Percentiles rank a stretch among this genome's conserved stretches.
These are phyloP conservation scores for Cladophialophora immunda DNA, from an alignment of 2,329 filamentous ascomycete genomes.

Conservation along the genomic window DNA sequence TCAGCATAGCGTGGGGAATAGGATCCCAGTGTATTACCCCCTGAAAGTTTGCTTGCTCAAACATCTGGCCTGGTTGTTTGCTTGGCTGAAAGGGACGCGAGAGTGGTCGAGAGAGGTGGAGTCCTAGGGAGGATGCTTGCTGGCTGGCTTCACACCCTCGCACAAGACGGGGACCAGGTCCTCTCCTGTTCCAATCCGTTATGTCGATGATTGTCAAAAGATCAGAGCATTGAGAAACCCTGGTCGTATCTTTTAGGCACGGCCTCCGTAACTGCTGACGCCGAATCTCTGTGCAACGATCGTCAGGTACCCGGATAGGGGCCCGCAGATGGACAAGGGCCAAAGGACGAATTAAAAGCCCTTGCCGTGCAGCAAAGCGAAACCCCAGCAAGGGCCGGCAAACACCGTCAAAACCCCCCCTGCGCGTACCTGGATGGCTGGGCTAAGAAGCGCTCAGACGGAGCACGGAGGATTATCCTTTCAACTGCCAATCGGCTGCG, in stretches of 20 bases:
- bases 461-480: not conserved
- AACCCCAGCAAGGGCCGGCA: not conserved
- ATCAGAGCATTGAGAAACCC: not conserved
- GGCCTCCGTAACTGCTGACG: not conserved
- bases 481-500: not conserved
- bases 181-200: not conserved
- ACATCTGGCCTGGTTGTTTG: not conserved
- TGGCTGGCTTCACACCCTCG: no score
- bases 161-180: not conserved
- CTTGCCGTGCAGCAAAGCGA: not conserved
- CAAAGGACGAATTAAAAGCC: not conserved
- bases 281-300: not conserved
- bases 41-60: not conserved
- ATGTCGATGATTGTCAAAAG: not conserved
- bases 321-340: not conserved
- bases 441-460: not conserved
- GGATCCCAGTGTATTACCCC: not conserved
- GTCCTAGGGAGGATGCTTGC: no score
- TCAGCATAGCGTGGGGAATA: not conserved
- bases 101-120: not conserved
- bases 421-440: no score
- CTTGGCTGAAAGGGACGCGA: not conserved
- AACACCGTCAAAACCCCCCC: no score
- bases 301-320: not conserved
- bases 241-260: not conserved